These are phyloP conservation scores for Carex littledalei DNA, from an alignment of 176 grass and related monocot genomes.

Conservation along the genomic window DNA sequence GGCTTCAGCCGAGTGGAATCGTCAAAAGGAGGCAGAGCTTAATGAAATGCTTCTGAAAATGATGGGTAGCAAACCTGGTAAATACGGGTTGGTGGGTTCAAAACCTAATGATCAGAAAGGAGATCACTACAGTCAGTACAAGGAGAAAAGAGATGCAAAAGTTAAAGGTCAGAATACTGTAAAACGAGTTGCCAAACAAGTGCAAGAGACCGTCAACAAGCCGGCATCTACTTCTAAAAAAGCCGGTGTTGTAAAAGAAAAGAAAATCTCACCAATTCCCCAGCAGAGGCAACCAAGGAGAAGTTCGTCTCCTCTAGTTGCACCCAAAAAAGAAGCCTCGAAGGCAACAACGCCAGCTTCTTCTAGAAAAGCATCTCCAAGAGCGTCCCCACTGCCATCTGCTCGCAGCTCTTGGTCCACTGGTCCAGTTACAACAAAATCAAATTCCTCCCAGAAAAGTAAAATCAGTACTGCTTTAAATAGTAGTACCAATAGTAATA, in stretches of 20 bases:
- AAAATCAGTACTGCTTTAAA: conserved; percentile 30
- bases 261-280: conserved; percentile 48
- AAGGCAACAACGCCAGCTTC: conserved; percentile 46
- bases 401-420: conserved; percentile 68
- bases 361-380: conserved; percentile 50
- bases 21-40: conserved; percentile 89
- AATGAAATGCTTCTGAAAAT: conserved; percentile 97
- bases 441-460: conserved; percentile 52
- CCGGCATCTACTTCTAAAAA: conserved; percentile 31
- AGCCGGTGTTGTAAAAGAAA: conserved; percentile 42
- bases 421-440: conserved; percentile 63
- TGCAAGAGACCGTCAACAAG: conserved; percentile 9
- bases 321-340: conserved; percentile 64
- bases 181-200: conserved; percentile 30
- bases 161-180: conserved; percentile 48
- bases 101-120: conserved; percentile 51
- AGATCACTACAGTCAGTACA: conserved; percentile 40
- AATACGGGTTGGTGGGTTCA: conserved; percentile 37
- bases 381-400: conserved; percentile 55
- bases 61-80: conserved; percentile 82
- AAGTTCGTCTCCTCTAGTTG: conserved; percentile 82
- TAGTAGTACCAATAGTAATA: conserved; percentile 25
- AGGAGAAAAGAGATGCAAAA: conserved; percentile 65
- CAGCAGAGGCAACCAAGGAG: conserved; percentile 47
- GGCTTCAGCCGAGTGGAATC: conserved; percentile 81